Evolutionary conservation across 768 basidiomycete species (phyloP).

Genomic region (Mycena maculata): DNA sequence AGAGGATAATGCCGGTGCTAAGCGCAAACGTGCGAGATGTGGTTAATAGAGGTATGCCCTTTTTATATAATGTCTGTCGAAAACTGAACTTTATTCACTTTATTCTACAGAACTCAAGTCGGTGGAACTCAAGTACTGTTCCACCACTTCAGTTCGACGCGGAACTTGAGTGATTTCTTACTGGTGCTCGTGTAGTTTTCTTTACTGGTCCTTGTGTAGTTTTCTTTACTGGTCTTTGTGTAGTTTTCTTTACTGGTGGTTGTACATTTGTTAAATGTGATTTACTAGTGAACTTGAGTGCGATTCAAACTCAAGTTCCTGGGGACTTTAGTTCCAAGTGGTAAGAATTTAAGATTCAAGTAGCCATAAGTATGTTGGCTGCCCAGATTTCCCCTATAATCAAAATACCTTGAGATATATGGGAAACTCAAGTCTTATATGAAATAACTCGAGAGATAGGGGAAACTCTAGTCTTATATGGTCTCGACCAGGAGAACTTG

Average conservation of each 20-base stretch:
- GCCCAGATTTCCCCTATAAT: no score
- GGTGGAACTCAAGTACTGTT: not conserved
- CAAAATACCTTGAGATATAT: no score
- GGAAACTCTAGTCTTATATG: not conserved
- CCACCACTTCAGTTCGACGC: not conserved
- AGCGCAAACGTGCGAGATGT: not conserved
- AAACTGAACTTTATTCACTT: not conserved
- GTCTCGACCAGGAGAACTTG: not conserved
- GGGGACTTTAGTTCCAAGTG: not conserved
- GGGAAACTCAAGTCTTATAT: not conserved
- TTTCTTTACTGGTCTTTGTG: no score
- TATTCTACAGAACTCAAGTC: constrained; percentile 1
- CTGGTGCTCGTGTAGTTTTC: no score
- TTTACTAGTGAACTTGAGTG: no score
- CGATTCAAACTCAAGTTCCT: not conserved
- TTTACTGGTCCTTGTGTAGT: no score
- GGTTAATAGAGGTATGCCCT: not conserved
- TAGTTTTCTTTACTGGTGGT: no score
- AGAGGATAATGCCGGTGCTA: not conserved
- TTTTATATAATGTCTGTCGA: not conserved
- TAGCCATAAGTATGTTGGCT: no score
- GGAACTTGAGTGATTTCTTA: not conserved
- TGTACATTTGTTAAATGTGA: no score
- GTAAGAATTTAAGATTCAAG: not conserved
- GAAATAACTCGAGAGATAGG: no score